Conservation (phyloP, 1,284 basidiomycete species). For the Sporisorium exsertum region DNA sequence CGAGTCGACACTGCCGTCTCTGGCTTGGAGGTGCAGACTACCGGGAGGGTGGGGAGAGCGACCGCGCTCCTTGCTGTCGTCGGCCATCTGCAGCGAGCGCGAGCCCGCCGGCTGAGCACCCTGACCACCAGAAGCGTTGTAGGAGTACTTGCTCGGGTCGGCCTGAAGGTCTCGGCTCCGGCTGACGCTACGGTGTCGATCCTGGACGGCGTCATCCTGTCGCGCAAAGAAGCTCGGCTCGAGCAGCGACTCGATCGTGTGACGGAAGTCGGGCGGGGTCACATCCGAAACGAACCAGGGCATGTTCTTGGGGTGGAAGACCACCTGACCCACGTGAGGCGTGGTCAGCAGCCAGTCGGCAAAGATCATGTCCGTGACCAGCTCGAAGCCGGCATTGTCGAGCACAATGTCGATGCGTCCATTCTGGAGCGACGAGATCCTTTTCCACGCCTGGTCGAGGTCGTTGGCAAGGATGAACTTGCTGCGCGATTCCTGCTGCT, state of each 20-base stretch:
- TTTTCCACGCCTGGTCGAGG: constrained; percentile 80
- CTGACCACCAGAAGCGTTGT: constrained; percentile 29
- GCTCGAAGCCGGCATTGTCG: constrained; percentile 92
- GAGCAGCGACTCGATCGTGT: constrained; percentile 71
- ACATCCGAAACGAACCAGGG: constrained; percentile 68
- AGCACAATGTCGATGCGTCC: constrained; percentile 86
- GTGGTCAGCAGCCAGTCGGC: constrained; percentile 79
- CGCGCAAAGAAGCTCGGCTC: constrained; percentile 74
- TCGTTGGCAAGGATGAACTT: constrained; percentile 88
- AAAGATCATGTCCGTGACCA: constrained; percentile 92
- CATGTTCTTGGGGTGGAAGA: constrained; percentile 68
- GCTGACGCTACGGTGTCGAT: constrained; percentile 47
- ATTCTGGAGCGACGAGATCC: constrained; percentile 75
- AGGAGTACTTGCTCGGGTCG: constrained; percentile 42
- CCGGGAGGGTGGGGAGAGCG: constrained; percentile 51
- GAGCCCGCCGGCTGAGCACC: constrained; percentile 27
- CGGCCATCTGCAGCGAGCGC: constrained; percentile 47
- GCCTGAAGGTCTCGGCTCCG: constrained; percentile 48
- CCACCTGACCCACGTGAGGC: constrained; percentile 60
- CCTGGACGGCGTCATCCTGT: constrained; percentile 30
- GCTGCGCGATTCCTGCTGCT: constrained; percentile 57
- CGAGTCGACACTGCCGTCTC: constrained; percentile 55
- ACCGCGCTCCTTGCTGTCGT: constrained; percentile 32
- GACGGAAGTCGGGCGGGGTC: constrained; percentile 65
- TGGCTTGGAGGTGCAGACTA: constrained; percentile 42